A percentile compares a stretch with the other conserved stretches of the same genome.
These are phyloP conservation scores for Russula brevipes DNA, from an alignment of 768 basidiomycete genomes.

Conservation along the genomic window DNA sequence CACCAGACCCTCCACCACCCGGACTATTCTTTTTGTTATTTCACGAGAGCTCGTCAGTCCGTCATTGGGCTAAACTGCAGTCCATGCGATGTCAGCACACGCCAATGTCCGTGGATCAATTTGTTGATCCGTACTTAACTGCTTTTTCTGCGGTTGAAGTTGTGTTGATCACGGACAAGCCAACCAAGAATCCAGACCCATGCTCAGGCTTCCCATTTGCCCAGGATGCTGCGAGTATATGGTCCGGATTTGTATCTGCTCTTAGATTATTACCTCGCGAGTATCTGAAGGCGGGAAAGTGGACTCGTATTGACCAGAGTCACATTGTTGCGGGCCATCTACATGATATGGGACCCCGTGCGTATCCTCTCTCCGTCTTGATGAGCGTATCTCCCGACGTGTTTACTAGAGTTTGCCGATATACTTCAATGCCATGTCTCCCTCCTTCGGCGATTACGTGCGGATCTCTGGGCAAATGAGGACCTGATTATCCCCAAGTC, in stretches of 20 bases:
- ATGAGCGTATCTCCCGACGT: conserved; percentile 6
- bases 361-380: conserved; percentile 33
- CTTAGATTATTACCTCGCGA: conserved; percentile 53
- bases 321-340: conserved; percentile 57
- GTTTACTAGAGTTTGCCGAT: conserved; percentile 49
- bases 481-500: conserved; percentile 68
- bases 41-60: conserved; percentile 43
- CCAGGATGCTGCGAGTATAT: conserved; percentile 43
- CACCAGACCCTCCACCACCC: conserved; percentile 47
- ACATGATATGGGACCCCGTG: conserved; percentile 55
- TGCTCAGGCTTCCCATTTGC: conserved; percentile 30
- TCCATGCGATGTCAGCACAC: conserved; percentile 33
- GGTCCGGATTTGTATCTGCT: conserved; percentile 44
- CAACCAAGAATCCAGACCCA: background rate
- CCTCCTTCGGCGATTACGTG: conserved; percentile 52
- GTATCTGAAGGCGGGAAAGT: conserved; percentile 33
- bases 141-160: conserved; percentile 39
- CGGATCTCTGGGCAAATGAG: conserved; percentile 64
- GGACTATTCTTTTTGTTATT: conserved; percentile 57
- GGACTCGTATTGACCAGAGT: conserved; percentile 41
- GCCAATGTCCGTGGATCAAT: conserved; percentile 47
- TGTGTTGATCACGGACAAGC: conserved; percentile 27
- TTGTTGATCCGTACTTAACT: conserved; percentile 42
- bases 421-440: conserved; percentile 55
- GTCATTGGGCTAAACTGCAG: conserved; percentile 57